Evolutionary conservation across 2,329 filamentous ascomycete genomes (phyloP).

Genomic region (Apiospora pterosperma): DNA sequence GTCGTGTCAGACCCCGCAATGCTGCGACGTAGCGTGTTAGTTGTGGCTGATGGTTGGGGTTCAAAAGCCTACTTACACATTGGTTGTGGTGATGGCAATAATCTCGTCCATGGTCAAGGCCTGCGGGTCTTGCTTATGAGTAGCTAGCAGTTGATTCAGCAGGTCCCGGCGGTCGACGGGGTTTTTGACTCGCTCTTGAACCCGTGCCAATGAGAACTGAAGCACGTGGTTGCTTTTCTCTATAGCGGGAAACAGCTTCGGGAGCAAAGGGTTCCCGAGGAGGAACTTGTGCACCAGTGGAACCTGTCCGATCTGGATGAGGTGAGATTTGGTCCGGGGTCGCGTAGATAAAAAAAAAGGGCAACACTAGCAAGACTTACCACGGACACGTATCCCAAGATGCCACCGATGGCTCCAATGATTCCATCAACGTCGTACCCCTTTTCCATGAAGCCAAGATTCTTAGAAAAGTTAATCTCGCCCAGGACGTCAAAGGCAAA

Average conservation of each 20-base stretch:
- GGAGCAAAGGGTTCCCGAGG: constrained; percentile 7
- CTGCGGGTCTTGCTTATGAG: constrained; percentile 4
- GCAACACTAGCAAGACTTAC: background rate
- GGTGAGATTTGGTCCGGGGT: background rate
- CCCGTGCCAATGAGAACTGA: constrained; percentile 6
- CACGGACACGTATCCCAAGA: background rate
- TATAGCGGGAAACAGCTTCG: constrained; percentile 6
- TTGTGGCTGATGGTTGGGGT: constrained; percentile 29
- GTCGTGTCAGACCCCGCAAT: constrained; percentile 39
- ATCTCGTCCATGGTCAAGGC: constrained; percentile 4
- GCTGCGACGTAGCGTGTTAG: constrained; percentile 28
- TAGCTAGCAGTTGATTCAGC: constrained; percentile 2
- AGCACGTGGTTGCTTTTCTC: constrained; percentile 8
- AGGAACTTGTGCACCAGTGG: constrained; percentile 6
- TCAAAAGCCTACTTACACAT: background rate
- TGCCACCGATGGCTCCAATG: constrained; percentile 1
- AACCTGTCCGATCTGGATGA: constrained; percentile 3
- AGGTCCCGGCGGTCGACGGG: background rate
- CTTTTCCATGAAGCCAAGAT: constrained; percentile 1
- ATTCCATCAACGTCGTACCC: background rate
- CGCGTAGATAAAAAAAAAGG: constrained; percentile 16
- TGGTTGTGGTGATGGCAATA: constrained; percentile 5
- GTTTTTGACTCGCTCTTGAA: constrained; percentile 1
- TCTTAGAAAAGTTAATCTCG: constrained; percentile 1
- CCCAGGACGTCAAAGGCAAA: constrained; percentile 8